phyloP scores from a whole-genome alignment of 129 eudicot genomes.

The Escallonia rubra region DNA sequence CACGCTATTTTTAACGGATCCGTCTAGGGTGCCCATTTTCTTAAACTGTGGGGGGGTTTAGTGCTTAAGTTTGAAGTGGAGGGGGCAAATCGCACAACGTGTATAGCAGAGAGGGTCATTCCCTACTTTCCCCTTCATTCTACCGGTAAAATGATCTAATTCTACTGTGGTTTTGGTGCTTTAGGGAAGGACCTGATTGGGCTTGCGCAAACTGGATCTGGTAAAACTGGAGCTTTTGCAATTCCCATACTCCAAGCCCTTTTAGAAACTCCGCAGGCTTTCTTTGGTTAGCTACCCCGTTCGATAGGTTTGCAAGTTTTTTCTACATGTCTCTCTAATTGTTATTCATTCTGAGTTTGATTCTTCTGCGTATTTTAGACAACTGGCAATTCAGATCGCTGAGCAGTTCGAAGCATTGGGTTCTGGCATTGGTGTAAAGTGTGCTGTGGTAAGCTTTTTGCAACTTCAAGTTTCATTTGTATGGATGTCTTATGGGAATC shows the following conservation, averaged over 20 bases:
- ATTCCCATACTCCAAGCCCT: constrained; percentile 74
- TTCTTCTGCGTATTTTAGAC: constrained; percentile 28
- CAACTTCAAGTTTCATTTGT: too few species aligned
- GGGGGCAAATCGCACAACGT: too few species aligned
- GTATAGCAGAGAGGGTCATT: too few species aligned
- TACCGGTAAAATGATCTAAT: too few species aligned
- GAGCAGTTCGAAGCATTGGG: constrained; percentile 94
- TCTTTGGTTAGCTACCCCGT: constrained; percentile 79
- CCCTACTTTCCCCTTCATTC: too few species aligned
- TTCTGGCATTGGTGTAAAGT: constrained; percentile 58
- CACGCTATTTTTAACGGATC: too few species aligned
- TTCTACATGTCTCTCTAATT: background rate
- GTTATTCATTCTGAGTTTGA: background rate
- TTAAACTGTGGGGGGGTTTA: too few species aligned
- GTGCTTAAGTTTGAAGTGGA: too few species aligned
- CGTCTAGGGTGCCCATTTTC: too few species aligned
- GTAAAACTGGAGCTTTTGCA: constrained; percentile 97
- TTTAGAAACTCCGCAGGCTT: constrained; percentile 48
- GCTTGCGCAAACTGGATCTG: constrained; percentile 97
- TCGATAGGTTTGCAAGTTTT: constrained; percentile 73
- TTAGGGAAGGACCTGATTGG: constrained; percentile 85
- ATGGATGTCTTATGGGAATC: too few species aligned
- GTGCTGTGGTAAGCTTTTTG: constrained; percentile 67
- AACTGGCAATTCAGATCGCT: constrained; percentile 87
- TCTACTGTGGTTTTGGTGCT: background rate